Base-by-base conservation (phyloP, 345 rosid genomes). In the Populus nigra region DNA sequence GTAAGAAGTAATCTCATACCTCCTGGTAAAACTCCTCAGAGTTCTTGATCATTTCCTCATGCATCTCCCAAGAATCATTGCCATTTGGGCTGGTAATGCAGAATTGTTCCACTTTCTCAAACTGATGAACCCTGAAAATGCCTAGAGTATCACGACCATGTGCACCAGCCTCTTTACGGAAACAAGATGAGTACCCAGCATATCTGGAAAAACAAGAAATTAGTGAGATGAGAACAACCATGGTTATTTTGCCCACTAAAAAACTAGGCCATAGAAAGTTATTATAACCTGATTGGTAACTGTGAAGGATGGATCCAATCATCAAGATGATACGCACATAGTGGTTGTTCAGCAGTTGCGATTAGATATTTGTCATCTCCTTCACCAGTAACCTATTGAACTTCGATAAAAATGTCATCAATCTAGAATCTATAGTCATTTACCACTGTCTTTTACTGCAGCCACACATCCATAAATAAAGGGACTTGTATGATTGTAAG, bases 101-200 rank as follows among this genome's bases (percentile, higher is more conserved):
- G 68, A 96, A 93, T 83, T 93, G 99, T 83, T 96, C 99, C 62
- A 96, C 88, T 77, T 96, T 96, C 90, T 96, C 99, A 87, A 96
- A 93, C 79, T 96, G 99, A 85, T 96, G 98, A 85, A 96, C 98
- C 67, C 99, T 90, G 87, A 96, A 96, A 76, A 96, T 93, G 77
- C 98, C 99, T 73, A 96, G 85, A 36, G 97, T 92, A 73, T 96
- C 98, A 76, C 96, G 93, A 72, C 99, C 99, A 70, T 96, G 99
- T 25, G 99, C 85, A 80, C 98, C 98, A 79, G 99, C 99, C 87
- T 96, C 99, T 81, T 93, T 96, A 47, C 98, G 96, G 83, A 93
- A 96, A 84, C 98, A 96, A 23, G 98, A 77, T 22, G 98, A 93
- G 77, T 90, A 91, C 75, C 99, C 99, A 78, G 97, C 99, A 85